Base-by-base conservation (phyloP, 2,329 filamentous ascomycete species). In the Microthyrium microscopicum region DNA sequence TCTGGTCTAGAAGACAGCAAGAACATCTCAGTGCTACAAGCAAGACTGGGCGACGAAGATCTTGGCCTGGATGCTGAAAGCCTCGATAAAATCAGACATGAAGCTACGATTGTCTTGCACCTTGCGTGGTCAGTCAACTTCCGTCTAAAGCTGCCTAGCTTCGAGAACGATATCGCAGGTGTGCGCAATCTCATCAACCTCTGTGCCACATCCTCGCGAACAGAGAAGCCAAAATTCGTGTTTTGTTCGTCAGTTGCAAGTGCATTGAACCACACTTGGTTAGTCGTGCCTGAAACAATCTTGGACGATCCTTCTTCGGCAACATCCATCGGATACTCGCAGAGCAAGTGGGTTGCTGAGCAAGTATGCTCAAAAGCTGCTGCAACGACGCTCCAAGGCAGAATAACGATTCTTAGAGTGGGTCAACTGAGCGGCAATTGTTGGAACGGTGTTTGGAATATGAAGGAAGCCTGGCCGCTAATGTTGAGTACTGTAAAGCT, bases 41-140 rank as follows among this genome's bases (percentile, higher is more conserved):
- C n/a, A 2, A 9, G 18, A 12, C 31, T 33, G 5, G 4, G 16
- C 26, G 16, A 13, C 8, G 5, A 19, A 6, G 27, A 36, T 17
- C 28, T 36, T 29, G 34, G 34, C 3, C 28, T 36, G n/a, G 6
- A 11, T 8, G 7, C 6, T 5, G 6, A 12, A 44, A 56, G 32
- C 49, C 34, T 8, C 21, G 44, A 4, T 26, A 29, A 39, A 3
- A 32, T 52, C 4, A 31, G 26, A 4, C 34, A 28, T 0, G 43
- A 33, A 2, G 43, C 68, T 1, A 56, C 56, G 0, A 45, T 47
- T 9, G 54, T 67, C 15, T 61, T 70, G 17, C 64, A 70, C 50
- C 55, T 55, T 39, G 63, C 66, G 0, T 69, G 66, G 66, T 52
- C 62, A 1, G 66, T 70, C 19, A 70, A 70, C 44, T 71, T 71